Percentiles rank a stretch among this genome's conserved stretches.
Conservation (phyloP, 257 asterid species). For the Henckelia pumila region DNA sequence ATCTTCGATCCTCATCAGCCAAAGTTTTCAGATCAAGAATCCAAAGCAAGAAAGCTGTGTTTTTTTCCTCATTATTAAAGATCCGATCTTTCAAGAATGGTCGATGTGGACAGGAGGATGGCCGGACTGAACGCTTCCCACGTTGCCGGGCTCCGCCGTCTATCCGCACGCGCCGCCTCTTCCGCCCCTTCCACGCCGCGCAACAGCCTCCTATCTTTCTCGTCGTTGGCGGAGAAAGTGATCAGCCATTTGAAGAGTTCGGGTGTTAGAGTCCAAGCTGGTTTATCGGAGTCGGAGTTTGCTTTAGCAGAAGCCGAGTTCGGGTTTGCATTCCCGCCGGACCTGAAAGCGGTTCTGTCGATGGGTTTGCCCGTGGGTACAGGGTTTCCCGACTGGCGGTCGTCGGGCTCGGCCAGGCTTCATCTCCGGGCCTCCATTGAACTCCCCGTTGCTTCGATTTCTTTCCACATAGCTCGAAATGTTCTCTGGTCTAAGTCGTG, state of each 20-base stretch:
- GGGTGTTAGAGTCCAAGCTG: constrained; percentile 61
- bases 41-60: constrained; percentile 8
- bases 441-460: constrained; percentile 76
- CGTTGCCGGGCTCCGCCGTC: constrained; percentile 89
- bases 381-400: constrained; percentile 94
- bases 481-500: constrained; percentile 85
- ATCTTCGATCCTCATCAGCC: constrained; percentile 9
- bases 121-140: constrained; percentile 83
- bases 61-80: neutral
- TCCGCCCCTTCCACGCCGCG: constrained; percentile 78
- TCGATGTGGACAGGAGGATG: constrained; percentile 98
- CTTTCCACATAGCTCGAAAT: constrained; percentile 81
- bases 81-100: constrained; percentile 41
- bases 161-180: constrained; percentile 88
- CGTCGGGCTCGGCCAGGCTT: constrained; percentile 64
- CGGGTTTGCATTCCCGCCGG: constrained; percentile 87
- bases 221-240: constrained; percentile 70
- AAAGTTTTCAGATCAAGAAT: constrained; percentile 28
- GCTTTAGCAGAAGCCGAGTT: constrained; percentile 92
- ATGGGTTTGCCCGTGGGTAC: constrained; percentile 83
- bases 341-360: constrained; percentile 71
- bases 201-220: constrained; percentile 76
- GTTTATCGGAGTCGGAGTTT: constrained; percentile 70
- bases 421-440: constrained; percentile 83
- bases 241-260: constrained; percentile 59